These are phyloP conservation scores for Calocybe cyanea DNA, from an alignment of 768 basidiomycete species.

Conservation along the genomic window DNA sequence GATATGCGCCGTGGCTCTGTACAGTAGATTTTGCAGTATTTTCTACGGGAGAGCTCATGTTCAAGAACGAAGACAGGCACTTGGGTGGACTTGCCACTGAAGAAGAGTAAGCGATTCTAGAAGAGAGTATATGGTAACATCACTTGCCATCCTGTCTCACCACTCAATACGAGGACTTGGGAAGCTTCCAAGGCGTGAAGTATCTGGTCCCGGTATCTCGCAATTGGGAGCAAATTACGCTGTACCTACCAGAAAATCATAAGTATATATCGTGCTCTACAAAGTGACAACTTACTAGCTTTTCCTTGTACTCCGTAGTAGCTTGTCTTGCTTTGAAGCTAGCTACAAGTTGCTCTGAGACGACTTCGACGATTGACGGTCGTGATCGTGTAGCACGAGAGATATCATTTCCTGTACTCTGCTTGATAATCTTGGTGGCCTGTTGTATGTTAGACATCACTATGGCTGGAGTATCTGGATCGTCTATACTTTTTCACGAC, in stretches of 20 bases:
- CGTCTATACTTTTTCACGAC: slow-evolving; percentile 35
- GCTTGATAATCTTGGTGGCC: slow-evolving; percentile 22
- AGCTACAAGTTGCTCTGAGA: slow-evolving; percentile 49
- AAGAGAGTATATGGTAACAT: slow-evolving; percentile 5
- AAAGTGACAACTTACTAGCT: slow-evolving; percentile 61
- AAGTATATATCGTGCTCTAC: neutral
- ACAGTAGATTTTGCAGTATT: slow-evolving; percentile 85
- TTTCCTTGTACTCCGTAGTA: slow-evolving; percentile 73
- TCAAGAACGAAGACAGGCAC: slow-evolving; percentile 93
- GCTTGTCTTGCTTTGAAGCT: slow-evolving; percentile 60
- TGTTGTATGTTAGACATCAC: slow-evolving; percentile 11
- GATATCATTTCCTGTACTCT: slow-evolving; percentile 10
- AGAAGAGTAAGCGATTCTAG: slow-evolving; percentile 7
- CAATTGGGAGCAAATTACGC: slow-evolving; percentile 82
- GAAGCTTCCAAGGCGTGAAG: slow-evolving; percentile 62
- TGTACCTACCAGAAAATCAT: slow-evolving; percentile 44
- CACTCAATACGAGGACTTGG: slow-evolving; percentile 82
- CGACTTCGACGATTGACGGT: slow-evolving; percentile 17
- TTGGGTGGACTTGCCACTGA: slow-evolving; percentile 95
- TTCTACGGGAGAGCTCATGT: slow-evolving; percentile 76
- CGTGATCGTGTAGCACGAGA: slow-evolving; percentile 1
- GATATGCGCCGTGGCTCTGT: slow-evolving; percentile 96
- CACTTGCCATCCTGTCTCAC: slow-evolving; percentile 40
- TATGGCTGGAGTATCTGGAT: neutral
- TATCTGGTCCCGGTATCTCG: slow-evolving; percentile 73